Evolutionary conservation across 2,329 filamentous ascomycete genomes (phyloP), one percentile per base, ranked within the genome.

Genomic region (Aureobasidium musti): DNA sequence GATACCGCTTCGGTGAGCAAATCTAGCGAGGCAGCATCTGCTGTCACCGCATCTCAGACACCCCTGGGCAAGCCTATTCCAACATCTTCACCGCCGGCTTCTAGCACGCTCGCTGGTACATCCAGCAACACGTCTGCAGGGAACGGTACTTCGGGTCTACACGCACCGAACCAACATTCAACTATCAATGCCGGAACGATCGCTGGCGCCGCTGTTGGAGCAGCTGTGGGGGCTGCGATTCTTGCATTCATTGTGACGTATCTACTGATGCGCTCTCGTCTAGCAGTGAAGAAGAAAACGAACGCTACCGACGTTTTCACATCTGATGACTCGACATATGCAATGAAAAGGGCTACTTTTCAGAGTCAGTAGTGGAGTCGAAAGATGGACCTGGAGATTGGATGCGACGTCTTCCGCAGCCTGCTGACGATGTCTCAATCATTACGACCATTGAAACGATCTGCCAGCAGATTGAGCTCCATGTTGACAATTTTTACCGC

Each of bases 401-500:
- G 68, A 50, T 54, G 35, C 37, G 60, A 7, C 70, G 72, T 47
- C 69, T 74, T 11, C 74, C 76, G 5, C 70, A 73, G 19, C 71
- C 74, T 8, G 73, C 73, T 1, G 77, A 77, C 43, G 76, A 78
- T 56, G 67, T 70, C 6, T 71, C 71, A 0, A 69, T 78, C 2
- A 68, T 60, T 7, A 67, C 41, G 7, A 69, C 71, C 5, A 70
- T 77, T 23, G 71, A 73, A 50, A 73, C 72, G 0, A 56, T 79
- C 0, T 74, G 76, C 66, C 75, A 78, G 45, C 75, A 76, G 57
- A 73, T 74, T 26, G 69, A 72, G 45, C 69, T 77, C 1, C 77
- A 79, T 65, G 70, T 78, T 28, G 77, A 79, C 26, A 78, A 78
- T 59, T 78, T 74, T 61, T 79, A 79, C 63, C 14, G 30, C 26